phyloP scores from a whole-genome alignment of 768 basidiomycete genomes.

The Lactarius pseudohatsudake region DNA sequence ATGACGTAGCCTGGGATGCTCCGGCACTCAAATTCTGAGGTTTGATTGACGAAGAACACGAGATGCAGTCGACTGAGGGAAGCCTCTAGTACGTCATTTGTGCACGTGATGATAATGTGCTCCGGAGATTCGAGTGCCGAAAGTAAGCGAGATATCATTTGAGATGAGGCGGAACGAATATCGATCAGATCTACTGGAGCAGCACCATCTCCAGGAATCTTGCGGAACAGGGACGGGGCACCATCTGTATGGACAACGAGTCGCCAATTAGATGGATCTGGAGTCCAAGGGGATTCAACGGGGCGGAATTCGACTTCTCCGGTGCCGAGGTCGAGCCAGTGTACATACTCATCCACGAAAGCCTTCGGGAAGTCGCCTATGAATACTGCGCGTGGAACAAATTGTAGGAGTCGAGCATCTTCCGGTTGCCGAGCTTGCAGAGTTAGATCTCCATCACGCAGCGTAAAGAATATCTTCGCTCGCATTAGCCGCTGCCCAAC shows the following conservation, averaged over 20 bases:
- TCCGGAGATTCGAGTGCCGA: no score
- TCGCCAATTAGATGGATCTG: neutral
- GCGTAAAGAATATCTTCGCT: constrained; percentile 2
- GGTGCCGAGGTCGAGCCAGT: constrained; percentile 38
- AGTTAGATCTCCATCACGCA: neutral
- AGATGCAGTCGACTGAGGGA: no score
- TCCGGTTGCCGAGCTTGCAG: neutral
- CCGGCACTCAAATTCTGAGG: no score
- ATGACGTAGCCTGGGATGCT: no score
- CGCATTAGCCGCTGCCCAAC: neutral
- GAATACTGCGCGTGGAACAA: constrained; percentile 38
- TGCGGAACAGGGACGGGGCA: neutral
- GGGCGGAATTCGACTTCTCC: constrained; percentile 34
- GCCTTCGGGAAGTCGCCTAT: constrained; percentile 35
- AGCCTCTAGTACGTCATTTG: no score
- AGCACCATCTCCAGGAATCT: no score
- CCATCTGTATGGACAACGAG: neutral
- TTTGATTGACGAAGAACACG: no score
- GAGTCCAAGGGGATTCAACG: constrained; percentile 31
- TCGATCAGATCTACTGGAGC: no score
- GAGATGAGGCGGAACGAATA: no score
- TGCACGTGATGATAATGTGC: no score
- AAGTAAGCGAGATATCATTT: no score
- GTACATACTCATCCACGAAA: constrained; percentile 29
- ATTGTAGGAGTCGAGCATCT: constrained; percentile 23